Evolutionary conservation across 2,329 filamentous ascomycete genomes (phyloP).

Genomic region (Cladosporium phlei): DNA sequence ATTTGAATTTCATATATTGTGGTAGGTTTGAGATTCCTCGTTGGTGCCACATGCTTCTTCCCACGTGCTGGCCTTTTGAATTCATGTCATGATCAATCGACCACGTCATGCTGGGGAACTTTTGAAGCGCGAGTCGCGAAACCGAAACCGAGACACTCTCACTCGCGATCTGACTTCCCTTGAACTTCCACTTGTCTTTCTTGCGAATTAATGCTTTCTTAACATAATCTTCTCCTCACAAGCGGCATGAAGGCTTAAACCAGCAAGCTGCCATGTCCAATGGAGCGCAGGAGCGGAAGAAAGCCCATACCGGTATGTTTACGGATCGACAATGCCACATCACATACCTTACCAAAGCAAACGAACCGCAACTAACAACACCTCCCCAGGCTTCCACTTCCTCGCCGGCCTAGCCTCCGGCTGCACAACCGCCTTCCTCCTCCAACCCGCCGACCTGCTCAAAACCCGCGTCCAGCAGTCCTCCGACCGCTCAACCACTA

Average conservation of each 20-base stretch:
- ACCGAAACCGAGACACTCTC: neutral
- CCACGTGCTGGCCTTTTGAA: neutral
- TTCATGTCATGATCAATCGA: neutral
- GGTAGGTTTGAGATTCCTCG: too few species aligned
- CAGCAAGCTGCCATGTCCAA: constrained; percentile 45
- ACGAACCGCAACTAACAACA: neutral
- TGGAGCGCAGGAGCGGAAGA: constrained; percentile 42
- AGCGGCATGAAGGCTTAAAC: constrained; percentile 12
- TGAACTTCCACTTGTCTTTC: neutral
- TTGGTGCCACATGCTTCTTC: too few species aligned
- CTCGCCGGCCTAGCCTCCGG: constrained; percentile 82
- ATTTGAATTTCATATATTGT: too few species aligned
- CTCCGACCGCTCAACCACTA: constrained; percentile 57
- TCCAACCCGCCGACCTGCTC: constrained; percentile 92
- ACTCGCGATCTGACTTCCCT: neutral
- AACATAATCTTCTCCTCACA: too few species aligned
- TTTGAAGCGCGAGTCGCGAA: neutral
- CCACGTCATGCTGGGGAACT: constrained; percentile 9
- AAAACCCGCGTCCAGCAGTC: constrained; percentile 96
- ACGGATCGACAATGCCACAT: neutral
- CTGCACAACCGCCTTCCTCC: constrained; percentile 77
- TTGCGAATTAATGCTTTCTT: too few species aligned
- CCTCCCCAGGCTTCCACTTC: constrained; percentile 69
- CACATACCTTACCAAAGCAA: neutral
- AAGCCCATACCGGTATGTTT: constrained; percentile 46